Evolutionary conservation across 2,329 filamentous ascomycete species (phyloP).

Genomic region (Didymosphaeria variabile): DNA sequence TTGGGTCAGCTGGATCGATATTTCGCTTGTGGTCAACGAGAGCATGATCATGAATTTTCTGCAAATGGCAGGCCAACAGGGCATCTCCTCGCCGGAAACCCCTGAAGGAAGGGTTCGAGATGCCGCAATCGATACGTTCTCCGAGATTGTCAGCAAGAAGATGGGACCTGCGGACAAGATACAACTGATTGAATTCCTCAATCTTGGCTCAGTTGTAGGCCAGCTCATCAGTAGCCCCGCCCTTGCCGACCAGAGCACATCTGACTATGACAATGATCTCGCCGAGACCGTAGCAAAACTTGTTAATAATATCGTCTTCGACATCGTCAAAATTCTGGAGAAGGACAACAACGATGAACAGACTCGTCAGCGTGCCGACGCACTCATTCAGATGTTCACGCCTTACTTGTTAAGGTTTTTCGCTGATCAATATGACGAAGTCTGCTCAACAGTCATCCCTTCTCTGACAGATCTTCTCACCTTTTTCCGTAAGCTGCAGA

Average conservation of each 20-base stretch:
- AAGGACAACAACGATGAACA: slow-evolving; percentile 69
- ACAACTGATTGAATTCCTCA: slow-evolving; percentile 90
- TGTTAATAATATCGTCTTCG: slow-evolving; percentile 87
- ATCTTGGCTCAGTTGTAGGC: slow-evolving; percentile 82
- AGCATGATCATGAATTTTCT: slow-evolving; percentile 84
- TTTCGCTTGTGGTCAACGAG: slow-evolving; percentile 85
- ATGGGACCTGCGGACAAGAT: slow-evolving; percentile 96
- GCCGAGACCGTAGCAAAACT: slow-evolving; percentile 95
- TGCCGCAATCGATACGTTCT: slow-evolving; percentile 92
- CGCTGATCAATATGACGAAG: slow-evolving; percentile 96
- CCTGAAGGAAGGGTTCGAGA: slow-evolving; percentile 79
- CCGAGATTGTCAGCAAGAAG: slow-evolving; percentile 96
- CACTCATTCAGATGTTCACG: slow-evolving; percentile 82
- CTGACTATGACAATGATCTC: slow-evolving; percentile 92
- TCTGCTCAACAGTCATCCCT: slow-evolving; percentile 94
- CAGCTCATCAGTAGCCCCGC: slow-evolving; percentile 87
- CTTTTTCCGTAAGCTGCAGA: slow-evolving; percentile 83
- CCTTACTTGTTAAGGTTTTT: slow-evolving; percentile 93
- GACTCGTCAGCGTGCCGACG: slow-evolving; percentile 78
- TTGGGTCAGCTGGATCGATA: slow-evolving; percentile 99
- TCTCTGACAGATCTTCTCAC: slow-evolving; percentile 91
- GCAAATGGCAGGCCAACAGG: slow-evolving; percentile 81
- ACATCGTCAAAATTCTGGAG: slow-evolving; percentile 88
- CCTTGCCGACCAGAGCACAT: slow-evolving; percentile 78
- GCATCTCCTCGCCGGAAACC: slow-evolving; percentile 66